Conservation (phyloP, 192 early-diverging fungal species). For the Podila minutissima region DNA sequence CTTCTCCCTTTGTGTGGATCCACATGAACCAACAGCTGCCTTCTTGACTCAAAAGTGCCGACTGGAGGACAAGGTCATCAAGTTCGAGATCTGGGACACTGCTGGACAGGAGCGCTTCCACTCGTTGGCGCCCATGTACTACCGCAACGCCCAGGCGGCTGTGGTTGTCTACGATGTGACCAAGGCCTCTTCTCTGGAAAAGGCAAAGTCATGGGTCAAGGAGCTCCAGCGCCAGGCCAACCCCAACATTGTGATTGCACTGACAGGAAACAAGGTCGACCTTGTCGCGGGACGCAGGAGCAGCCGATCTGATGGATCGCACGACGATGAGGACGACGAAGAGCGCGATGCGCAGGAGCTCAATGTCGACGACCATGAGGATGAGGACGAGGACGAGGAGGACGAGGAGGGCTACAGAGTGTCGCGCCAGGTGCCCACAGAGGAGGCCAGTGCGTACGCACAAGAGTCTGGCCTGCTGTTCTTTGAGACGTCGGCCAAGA, state of each 20-base stretch:
- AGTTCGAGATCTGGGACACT: conserved; percentile 91
- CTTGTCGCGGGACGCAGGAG: conserved; percentile 55
- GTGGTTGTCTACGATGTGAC: conserved; percentile 98
- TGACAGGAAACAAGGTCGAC: conserved; percentile 98
- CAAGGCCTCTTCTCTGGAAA: conserved; percentile 84
- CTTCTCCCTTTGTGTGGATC: not conserved
- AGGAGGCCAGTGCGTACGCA: conserved; percentile 86
- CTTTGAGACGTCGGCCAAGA: conserved; percentile 91
- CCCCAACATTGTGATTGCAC: conserved; percentile 95
- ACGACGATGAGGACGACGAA: no score
- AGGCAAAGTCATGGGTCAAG: conserved; percentile 95
- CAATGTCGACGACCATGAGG: conserved; percentile 13
- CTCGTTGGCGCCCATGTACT: conserved; percentile 97
- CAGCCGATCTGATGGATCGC: not conserved
- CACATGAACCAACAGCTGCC: conserved; percentile 62
- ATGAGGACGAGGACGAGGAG: conserved; percentile 56
- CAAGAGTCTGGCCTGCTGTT: conserved; percentile 83
- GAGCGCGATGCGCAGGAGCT: conserved; percentile 44
- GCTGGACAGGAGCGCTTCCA: conserved; percentile 99
- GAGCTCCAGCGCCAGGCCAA: conserved; percentile 95
- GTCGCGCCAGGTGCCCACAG: conserved; percentile 72
- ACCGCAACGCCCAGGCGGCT: conserved; percentile 96
- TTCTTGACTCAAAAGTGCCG: conserved; percentile 95
- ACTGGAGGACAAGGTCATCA: conserved; percentile 84
- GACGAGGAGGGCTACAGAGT: conserved; percentile 53